These are phyloP conservation scores for Psilocybe cubensis DNA, from an alignment of 768 basidiomycete species.

Conservation along the genomic window DNA sequence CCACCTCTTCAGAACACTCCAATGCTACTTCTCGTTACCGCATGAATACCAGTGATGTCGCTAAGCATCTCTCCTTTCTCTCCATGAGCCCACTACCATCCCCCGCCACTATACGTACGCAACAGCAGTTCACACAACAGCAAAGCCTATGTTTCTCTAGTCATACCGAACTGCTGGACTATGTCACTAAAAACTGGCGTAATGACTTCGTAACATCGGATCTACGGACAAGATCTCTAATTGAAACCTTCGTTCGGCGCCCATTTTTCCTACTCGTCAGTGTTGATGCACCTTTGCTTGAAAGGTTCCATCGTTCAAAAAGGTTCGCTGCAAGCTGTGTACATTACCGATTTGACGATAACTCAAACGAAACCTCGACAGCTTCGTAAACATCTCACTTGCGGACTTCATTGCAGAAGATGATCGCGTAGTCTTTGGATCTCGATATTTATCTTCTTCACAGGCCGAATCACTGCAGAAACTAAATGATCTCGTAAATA, in stretches of 20 bases:
- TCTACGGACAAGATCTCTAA: conserved; percentile 52
- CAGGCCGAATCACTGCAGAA: conserved; percentile 28
- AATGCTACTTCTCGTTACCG: conserved; percentile 2
- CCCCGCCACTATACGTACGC: conserved; percentile 26
- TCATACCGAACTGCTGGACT: conserved; percentile 60
- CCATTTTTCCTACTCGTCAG: conserved; percentile 89
- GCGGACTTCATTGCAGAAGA: conserved; percentile 77
- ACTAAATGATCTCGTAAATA: conserved; percentile 55
- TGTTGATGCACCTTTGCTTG: conserved; percentile 80
- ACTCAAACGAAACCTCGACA: conserved; percentile 1
- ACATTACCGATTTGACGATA: not conserved
- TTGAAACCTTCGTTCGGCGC: conserved; percentile 77
- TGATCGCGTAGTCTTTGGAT: conserved; percentile 72
- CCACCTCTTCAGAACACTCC: not conserved
- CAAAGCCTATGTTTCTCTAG: conserved; percentile 44
- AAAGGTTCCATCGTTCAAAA: conserved; percentile 65
- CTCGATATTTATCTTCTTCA: conserved; percentile 12
- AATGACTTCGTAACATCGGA: conserved; percentile 82
- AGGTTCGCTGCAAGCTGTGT: conserved; percentile 38
- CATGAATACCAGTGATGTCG: conserved; percentile 9
- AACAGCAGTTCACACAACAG: conserved; percentile 14
- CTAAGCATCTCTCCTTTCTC: conserved; percentile 43
- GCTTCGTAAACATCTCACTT: conserved; percentile 42
- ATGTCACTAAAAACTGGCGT: conserved; percentile 84
- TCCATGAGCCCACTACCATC: conserved; percentile 39